phyloP scores from a whole-genome alignment of 805 yeast genomes.

The Priceomyces haplophilus region DNA sequence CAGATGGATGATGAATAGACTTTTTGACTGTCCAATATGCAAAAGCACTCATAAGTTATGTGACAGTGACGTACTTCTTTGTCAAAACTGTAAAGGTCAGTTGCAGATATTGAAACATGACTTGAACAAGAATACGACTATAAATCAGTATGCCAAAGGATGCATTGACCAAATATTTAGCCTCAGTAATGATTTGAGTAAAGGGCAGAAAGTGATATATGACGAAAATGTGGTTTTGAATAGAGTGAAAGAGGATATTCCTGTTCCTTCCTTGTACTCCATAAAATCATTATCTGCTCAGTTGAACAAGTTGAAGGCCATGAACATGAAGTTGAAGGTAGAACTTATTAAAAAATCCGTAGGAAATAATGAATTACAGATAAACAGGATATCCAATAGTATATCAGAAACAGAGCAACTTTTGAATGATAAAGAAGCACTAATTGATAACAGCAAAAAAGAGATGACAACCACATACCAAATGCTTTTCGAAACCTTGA shows the following conservation, averaged over 20 bases:
- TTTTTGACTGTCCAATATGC: constrained; percentile 2
- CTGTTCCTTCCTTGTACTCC: constrained; percentile 13
- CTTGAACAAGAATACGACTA: constrained; percentile 18
- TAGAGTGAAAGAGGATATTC: constrained; percentile 9
- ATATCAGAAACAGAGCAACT: background rate
- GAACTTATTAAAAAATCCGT: constrained; percentile 13
- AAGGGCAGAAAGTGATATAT: constrained; percentile 6
- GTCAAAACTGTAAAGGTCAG: constrained; percentile 2
- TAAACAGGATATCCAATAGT: constrained; percentile 2
- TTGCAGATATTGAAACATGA: background rate
- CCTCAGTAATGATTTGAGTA: constrained; percentile 12
- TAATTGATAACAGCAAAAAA: constrained; percentile 11
- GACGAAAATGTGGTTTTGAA: background rate
- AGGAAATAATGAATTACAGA: constrained; percentile 3
- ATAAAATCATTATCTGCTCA: constrained; percentile 28
- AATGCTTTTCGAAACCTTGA: background rate
- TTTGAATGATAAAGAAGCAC: constrained; percentile 6
- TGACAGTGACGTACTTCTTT: background rate
- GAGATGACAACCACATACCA: constrained; percentile 2
- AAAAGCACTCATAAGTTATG: background rate
- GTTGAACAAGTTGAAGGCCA: constrained; percentile 26
- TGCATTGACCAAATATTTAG: constrained; percentile 28
- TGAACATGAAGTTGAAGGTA: constrained; percentile 14
- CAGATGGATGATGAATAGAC: constrained; percentile 1
- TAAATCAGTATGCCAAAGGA: constrained; percentile 17